Evolutionary conservation across 306 rosid genomes (phyloP).

Genomic region (Acacia crassicarpa): DNA sequence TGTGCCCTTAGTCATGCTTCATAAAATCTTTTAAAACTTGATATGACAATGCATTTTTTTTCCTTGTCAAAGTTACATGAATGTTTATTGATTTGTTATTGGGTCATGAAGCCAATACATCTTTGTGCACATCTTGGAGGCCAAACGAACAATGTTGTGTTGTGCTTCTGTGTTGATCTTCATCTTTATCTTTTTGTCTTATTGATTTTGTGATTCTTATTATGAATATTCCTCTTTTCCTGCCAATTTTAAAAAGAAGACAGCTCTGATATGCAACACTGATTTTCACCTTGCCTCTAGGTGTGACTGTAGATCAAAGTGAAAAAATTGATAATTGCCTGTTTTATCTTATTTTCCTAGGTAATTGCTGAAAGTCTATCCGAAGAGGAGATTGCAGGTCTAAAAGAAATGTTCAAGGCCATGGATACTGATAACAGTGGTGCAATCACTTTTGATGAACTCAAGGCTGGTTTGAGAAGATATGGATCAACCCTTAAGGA

Average conservation of each 20-base stretch:
- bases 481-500: conserved; percentile 95
- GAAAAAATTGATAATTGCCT: conserved; percentile 17
- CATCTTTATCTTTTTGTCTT: conserved; percentile 23
- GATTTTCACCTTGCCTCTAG: conserved; percentile 17
- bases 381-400: conserved; percentile 96
- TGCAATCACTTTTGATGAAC: conserved; percentile 94
- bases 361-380: conserved; percentile 97
- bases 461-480: conserved; percentile 93
- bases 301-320: conserved; percentile 13
- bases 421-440: conserved; percentile 98
- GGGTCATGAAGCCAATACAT: conserved; percentile 7
- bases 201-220: conserved; percentile 1
- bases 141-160: conserved; percentile 12
- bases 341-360: conserved; percentile 43
- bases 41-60: conserved; percentile 11
- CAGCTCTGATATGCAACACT: conserved; percentile 5
- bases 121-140: conserved; percentile 22
- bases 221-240: neutral
- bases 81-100: conserved; percentile 12
- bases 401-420: conserved; percentile 86
- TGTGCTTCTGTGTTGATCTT: conserved; percentile 19
- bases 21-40: conserved; percentile 22
- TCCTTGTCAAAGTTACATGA: conserved; percentile 21
- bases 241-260: neutral
- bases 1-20: neutral